Evolutionary conservation across 2,329 filamentous ascomycete genomes (phyloP), one percentile per base, ranked within the genome.

Genomic region (Botrytis aclada): DNA sequence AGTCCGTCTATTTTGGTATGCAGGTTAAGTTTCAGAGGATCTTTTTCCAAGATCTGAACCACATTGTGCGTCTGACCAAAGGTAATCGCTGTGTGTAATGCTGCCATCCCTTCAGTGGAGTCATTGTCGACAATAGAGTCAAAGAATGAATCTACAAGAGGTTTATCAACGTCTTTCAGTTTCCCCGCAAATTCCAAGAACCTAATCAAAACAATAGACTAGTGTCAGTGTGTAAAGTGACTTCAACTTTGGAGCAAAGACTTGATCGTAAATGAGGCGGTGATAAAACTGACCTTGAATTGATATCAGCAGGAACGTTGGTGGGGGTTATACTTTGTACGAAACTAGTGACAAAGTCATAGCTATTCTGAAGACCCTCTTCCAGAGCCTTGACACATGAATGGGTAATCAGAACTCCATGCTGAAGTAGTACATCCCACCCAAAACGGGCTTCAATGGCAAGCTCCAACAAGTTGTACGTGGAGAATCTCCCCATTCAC

Each of bases 341-440:
- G 12, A 56, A 41, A 69, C 7, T 41, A 1, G 16, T 8, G 1
- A 58, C 16, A 32, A 41, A 39, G 10, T 22, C 25, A 58, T 2
- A 29, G 39, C 39, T 25, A 22, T 8, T 0, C 9, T 54, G 2
- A 1, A n/a, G 25, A 1, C n/a, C 54, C 16, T 0, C n/a, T 14
- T 58, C 20, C 1, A 69, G 39, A 37, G 16, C 14, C 1, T 69
- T 5, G 8, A 69, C 45, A 41, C 51, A 69, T 4, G 34, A 58
- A 29, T 69, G 39, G 3, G 25, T 69, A 1, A 69, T 7, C 9
- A n/a, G n/a, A 45, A 22, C 69, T 3, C 69, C 58, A 22, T 47
- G 39, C 22, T 47, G 29, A 51, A 70, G 58, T 7, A 70, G 43
- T n/a, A n/a, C 18, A 2, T 70, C 58, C 69, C 69, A 70, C 1